Evolutionary conservation across 2,329 filamentous ascomycete species (phyloP), one percentile per base, ranked within the genome.

Genomic region (Phyllosticta citriasiana): DNA sequence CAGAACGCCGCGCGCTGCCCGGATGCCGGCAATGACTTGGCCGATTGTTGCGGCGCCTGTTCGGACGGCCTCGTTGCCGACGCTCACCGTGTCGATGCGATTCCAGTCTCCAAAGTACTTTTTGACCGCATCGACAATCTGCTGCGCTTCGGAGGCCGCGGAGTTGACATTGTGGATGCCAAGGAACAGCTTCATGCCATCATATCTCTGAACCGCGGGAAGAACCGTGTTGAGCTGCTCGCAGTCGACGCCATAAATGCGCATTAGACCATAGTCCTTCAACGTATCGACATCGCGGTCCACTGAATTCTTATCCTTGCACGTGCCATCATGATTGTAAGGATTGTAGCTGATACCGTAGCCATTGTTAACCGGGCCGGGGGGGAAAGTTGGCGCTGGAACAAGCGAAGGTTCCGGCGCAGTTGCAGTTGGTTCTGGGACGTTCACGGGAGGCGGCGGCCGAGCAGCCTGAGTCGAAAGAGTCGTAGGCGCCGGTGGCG

Each of bases 181-280:
- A 12, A 87, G 80, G 73, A 95, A 88, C 33, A 96, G 76, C 72
- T 86, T 86, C 71, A 89, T 81, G 55, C 80, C 81, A 67, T 51
- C 55, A 30, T 33, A 50, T 9, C 84, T 80, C n/a, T 79, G 73
- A 67, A 83, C 83, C 47, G 86, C 87, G 8, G 86, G 86, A 10
- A 79, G 73, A 33, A 88, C 82, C 14, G 79, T 83, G 2, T 79
- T 72, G 50, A 90, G 81, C 71, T 92, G 88, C 68, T 89, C 77
- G 73, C 91, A 95, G 72, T 91, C 89, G 62, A 85, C 84, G 58
- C 90, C 91, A 70, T 96, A 96, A 69, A 89, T 82, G 57, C 91
- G 88, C 60, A 95, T 77, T 40, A 85, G 73, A 19, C 79, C 78
- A 73, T 88, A 91, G 14, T 76, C 77, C 27, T 84, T 77, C 57